Conservation (phyloP, 495 filamentous ascomycete genomes). For the Trichoderma parareesei region DNA sequence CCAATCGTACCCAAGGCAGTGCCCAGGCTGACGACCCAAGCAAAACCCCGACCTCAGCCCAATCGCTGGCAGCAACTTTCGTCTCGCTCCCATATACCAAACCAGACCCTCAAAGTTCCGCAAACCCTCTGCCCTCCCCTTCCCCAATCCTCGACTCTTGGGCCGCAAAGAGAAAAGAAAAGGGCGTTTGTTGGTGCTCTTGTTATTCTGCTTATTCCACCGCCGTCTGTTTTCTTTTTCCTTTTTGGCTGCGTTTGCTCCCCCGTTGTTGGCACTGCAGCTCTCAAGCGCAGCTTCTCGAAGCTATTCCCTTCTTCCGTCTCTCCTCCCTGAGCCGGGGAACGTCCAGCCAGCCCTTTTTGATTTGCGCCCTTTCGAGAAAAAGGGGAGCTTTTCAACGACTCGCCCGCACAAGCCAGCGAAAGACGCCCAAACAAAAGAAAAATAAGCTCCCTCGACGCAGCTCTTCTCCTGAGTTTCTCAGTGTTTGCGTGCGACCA, state of each 20-base stretch:
- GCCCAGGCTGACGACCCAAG: conserved; percentile 3
- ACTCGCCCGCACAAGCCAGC: not conserved
- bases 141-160: not conserved
- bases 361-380: conserved; percentile 1
- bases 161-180: not conserved
- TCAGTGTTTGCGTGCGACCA: conserved; percentile 6
- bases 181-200: too few species aligned
- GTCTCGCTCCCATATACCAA: too few species aligned
- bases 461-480: not conserved
- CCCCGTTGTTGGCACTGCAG: not conserved
- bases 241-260: not conserved
- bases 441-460: not conserved
- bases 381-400: not conserved
- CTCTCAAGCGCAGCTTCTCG: not conserved
- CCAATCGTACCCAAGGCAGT: too few species aligned
- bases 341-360: not conserved
- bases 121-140: not conserved
- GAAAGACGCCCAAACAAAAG: not conserved
- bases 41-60: not conserved
- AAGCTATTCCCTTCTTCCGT: not conserved
- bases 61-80: not conserved
- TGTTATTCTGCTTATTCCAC: not conserved
- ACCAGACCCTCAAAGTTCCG: not conserved
- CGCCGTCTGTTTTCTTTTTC: not conserved
- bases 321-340: not conserved